Base-by-base conservation (phyloP, 2,329 filamentous ascomycete genomes). In the Trichocomaceae sp. region DNA sequence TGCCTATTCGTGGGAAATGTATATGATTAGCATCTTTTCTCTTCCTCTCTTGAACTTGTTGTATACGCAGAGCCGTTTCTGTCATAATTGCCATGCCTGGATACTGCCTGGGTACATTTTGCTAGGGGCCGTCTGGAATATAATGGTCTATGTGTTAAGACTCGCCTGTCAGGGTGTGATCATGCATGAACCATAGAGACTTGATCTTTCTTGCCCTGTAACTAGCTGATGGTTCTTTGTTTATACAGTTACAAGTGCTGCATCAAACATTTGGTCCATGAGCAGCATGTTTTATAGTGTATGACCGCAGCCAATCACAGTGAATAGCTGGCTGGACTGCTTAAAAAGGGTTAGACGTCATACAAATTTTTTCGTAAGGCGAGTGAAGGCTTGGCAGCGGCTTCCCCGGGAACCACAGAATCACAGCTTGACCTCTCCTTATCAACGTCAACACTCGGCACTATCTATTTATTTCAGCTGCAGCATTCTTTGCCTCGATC, bases 1-100 rank as follows among this genome's bases (percentile, higher is more conserved):
- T 39, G 41, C 46, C 47, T 52, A 60, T 67, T 65, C 60, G 67
- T 63, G 64, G 64, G 59, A 66, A 70, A 66, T 72, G 71, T 66
- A 72, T 72, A 52, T 50, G 47, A 57, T 54, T 54, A 50, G 15
- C 41, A 53, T 20, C 47, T 45, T 45, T 33, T 39, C 46, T 49
- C 37, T 52, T 45, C n/a, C 19, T 29, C 15, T 20, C 35, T 17
- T 33, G 22, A 42, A 50, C 29, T 50, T 13, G 20, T 17, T 50
- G 48, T 29, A 50, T 31, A 19, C 26, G 35, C 37, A 50, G 47
- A 50, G 15, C 17, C 12, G 23, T 19, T n/a, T 50, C 17, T 42
- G 39, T 22, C 39, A 9, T 17, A 10, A 42, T 10, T n/a, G 9
- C 5, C 26, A 26, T 47, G 44, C 10, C 12, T 29, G n/a, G n/a